Base-by-base conservation (phyloP, 2,329 filamentous ascomycete species). In the Xylaria sp. region DNA sequence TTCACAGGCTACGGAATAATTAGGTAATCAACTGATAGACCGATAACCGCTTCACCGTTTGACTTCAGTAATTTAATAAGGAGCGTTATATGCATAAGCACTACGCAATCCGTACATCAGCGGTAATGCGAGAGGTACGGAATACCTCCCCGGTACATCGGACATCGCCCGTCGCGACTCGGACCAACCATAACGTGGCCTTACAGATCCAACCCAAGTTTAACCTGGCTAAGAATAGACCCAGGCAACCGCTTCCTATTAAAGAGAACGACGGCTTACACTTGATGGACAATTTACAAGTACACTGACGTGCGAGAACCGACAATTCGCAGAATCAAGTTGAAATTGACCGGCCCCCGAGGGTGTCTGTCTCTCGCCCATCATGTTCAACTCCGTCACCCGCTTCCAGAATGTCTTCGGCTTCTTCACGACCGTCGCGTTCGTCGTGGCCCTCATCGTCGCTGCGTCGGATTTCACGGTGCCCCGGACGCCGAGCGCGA, bases 361-460 rank as follows among this genome's bases (percentile, higher is more conserved):
- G 16, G 16, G 16, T 16, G 16, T 16, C 16, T 16, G 1, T 16
- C 16, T 16, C 16, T 16, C 16, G 42, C 54, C 71, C 78, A 81
- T 62, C 62, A 97, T 99, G 94, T 88, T 97, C 77, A 95, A 91
- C 72, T 84, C 89, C 52, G 77, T 96, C 53, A 91, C 90, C 64
- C 90, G 94, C 67, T 76, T 88, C 67, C 94, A 99, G 76, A 93
- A 91, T 78, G 88, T 92, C 74, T 99, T 99, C 74, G 92, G 94
- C 75, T 97, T 96, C 85, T 97, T 97, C 81, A 97, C 94, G 16
- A 95, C 92, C 30, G 92, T 97, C 65, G 88, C 89, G 59, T 94
- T 96, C 72, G 84, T 84, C 59, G 83, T 97, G 57, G 92, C 86
- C 55, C 84, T 83, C 57, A 78, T 95, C 60, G 90, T 97, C 68